Conservation (phyloP, 805 yeast genomes). For the Starmerella floris region DNA sequence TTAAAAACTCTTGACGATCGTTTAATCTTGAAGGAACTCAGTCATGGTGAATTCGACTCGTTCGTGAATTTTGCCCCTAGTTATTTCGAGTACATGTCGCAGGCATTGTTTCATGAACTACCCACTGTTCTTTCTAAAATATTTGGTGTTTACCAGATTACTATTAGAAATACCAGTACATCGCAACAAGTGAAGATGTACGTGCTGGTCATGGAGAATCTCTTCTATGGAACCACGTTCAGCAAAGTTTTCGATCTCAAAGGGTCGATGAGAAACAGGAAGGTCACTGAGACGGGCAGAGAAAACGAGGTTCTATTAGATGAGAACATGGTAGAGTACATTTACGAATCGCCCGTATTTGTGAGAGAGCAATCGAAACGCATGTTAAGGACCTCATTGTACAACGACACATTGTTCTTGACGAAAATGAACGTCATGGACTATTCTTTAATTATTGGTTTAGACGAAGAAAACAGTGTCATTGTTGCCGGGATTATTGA, state of each 20-base stretch:
- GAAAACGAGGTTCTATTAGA: conserved; percentile 89
- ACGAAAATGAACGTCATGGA: conserved; percentile 99
- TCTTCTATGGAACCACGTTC: conserved; percentile 72
- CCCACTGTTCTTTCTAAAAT: conserved; percentile 91
- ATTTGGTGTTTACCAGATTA: conserved; percentile 90
- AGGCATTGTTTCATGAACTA: conserved; percentile 84
- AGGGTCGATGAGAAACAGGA: conserved; percentile 96
- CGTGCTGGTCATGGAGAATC: conserved; percentile 87
- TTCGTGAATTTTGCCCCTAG: conserved; percentile 93
- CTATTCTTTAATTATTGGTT: conserved; percentile 87
- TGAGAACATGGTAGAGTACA: conserved; percentile 96
- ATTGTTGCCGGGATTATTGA: conserved; percentile 88
- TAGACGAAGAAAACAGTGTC: conserved; percentile 47
- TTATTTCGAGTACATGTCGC: conserved; percentile 90
- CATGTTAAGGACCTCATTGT: conserved; percentile 69
- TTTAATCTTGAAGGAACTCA: conserved; percentile 75
- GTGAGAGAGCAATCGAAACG: conserved; percentile 86
- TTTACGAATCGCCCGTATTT: conserved; percentile 89
- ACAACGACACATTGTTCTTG: conserved; percentile 87
- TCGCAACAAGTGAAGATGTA: conserved; percentile 66
- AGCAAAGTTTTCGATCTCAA: conserved; percentile 85
- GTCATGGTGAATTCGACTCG: conserved; percentile 80
- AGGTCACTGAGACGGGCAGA: conserved; percentile 89
- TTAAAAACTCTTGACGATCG: conserved; percentile 84
- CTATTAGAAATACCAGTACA: conserved; percentile 65